Percentiles rank a stretch among this genome's conserved stretches.
phyloP scores from a whole-genome alignment of 2,329 filamentous ascomycete genomes.

The Aspergillus sergii region DNA sequence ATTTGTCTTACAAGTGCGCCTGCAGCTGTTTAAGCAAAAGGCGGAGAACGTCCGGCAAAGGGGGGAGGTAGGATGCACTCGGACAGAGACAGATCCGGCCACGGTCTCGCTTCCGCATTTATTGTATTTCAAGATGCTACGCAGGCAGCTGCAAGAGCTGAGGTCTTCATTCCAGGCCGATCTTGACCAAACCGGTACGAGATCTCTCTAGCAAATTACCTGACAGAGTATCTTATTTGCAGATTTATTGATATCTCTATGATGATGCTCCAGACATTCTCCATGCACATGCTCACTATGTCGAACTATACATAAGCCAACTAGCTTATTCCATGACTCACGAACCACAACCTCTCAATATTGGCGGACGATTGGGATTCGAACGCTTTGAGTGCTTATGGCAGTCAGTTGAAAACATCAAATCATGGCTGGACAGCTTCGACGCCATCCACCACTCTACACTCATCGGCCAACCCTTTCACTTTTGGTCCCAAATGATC shows the following conservation, averaged over 20 bases:
- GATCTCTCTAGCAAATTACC: not conserved
- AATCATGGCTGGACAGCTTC: slow-evolving; percentile 38
- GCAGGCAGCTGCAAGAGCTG: slow-evolving; percentile 36
- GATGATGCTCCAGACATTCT: slow-evolving; percentile 28
- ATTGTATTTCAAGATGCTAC: slow-evolving; percentile 35
- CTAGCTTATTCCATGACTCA: slow-evolving; percentile 28
- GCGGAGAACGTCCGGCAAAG: slow-evolving; percentile 34
- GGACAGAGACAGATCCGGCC: slow-evolving; percentile 10
- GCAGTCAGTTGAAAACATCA: slow-evolving; percentile 37
- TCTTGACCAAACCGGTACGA: slow-evolving; percentile 26
- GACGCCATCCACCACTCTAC: slow-evolving; percentile 27
- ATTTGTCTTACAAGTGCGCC: slow-evolving; percentile 39
- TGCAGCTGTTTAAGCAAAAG: slow-evolving; percentile 39
- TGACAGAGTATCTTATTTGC: not conserved
- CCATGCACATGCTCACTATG: slow-evolving; percentile 30
- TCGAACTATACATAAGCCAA: slow-evolving; percentile 32
- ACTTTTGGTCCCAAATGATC: slow-evolving; percentile 43
- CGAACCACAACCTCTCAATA: slow-evolving; percentile 14
- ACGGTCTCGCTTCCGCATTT: slow-evolving; percentile 17
- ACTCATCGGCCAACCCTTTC: slow-evolving; percentile 36
- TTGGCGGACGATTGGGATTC: slow-evolving; percentile 24
- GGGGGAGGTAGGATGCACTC: slow-evolving; percentile 24
- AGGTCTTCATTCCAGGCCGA: slow-evolving; percentile 27
- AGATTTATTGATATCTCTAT: slow-evolving; percentile 8
- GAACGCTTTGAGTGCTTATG: slow-evolving; percentile 39